Percentiles rank a stretch among this genome's conserved stretches.
These are phyloP conservation scores for Populus alba DNA, from an alignment of 345 rosid species.

Conservation along the genomic window DNA sequence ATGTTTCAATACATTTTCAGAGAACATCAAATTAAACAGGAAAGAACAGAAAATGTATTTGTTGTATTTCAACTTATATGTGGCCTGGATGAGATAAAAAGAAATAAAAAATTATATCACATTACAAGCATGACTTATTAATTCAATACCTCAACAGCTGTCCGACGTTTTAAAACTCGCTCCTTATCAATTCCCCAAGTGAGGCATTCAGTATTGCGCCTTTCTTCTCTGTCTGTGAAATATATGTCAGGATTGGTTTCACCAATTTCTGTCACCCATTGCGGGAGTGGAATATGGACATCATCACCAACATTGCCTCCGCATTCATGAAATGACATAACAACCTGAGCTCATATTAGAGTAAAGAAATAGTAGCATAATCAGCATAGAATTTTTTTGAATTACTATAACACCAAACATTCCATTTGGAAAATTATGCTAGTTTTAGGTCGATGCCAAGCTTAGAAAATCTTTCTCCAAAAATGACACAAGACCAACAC, in stretches of 20 bases:
- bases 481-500: background rate
- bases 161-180: conserved; percentile 81
- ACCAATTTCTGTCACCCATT: conserved; percentile 94
- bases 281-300: conserved; percentile 93
- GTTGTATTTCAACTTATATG: background rate
- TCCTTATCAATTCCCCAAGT: conserved; percentile 97
- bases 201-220: conserved; percentile 95
- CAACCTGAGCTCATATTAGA: conserved; percentile 53
- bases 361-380: background rate
- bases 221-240: conserved; percentile 96
- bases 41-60: background rate
- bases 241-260: conserved; percentile 83
- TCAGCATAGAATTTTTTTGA: background rate
- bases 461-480: background rate
- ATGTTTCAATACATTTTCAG: background rate
- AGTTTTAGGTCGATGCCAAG: background rate
- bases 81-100: background rate
- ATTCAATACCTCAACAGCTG: conserved; percentile 80
- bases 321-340: conserved; percentile 97
- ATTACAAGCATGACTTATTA: background rate
- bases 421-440: background rate
- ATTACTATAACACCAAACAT: background rate
- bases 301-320: conserved; percentile 97
- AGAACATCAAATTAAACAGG: background rate
- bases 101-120: background rate